Percentiles rank a stretch among this genome's conserved stretches.
phyloP scores from a whole-genome alignment of 2,329 filamentous ascomycete species.

The Talaromyces sp. region DNA sequence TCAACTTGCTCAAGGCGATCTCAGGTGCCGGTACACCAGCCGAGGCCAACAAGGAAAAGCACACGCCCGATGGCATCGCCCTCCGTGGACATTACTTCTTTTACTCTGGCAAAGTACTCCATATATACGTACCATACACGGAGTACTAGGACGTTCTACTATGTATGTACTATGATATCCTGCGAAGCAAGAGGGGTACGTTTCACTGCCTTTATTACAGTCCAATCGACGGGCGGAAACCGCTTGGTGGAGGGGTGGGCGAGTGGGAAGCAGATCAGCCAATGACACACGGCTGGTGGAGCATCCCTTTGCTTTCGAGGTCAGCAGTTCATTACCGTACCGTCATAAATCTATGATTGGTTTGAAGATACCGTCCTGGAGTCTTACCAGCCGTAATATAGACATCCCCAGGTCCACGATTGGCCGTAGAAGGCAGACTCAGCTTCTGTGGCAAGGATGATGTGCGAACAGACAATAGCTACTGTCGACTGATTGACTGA shows the following conservation, averaged over 20 bases:
- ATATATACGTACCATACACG: neutral
- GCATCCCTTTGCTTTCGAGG: neutral
- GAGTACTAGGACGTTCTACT: too few species aligned
- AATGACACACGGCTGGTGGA: neutral
- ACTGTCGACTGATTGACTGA: neutral
- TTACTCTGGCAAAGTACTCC: neutral
- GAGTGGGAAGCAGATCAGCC: constrained; percentile 1
- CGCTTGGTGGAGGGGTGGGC: constrained; percentile 6
- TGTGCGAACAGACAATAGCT: neutral
- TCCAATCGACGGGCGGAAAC: neutral
- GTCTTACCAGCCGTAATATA: neutral
- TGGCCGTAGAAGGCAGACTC: neutral
- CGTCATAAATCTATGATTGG: neutral
- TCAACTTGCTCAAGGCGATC: neutral
- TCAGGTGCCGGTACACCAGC: neutral
- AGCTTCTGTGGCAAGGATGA: constrained; percentile 4
- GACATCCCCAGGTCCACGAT: neutral
- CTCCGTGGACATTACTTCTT: neutral
- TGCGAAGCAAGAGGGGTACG: constrained; percentile 1
- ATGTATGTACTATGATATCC: too few species aligned
- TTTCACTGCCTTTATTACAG: neutral
- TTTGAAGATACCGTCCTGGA: neutral
- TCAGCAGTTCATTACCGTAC: constrained; percentile 13
- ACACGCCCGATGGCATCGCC: neutral
- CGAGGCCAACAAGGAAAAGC: neutral